Evolutionary conservation across 2,329 filamentous ascomycete genomes (phyloP), one percentile per base, ranked within the genome.

Genomic region (Plenodomus lindquistii): DNA sequence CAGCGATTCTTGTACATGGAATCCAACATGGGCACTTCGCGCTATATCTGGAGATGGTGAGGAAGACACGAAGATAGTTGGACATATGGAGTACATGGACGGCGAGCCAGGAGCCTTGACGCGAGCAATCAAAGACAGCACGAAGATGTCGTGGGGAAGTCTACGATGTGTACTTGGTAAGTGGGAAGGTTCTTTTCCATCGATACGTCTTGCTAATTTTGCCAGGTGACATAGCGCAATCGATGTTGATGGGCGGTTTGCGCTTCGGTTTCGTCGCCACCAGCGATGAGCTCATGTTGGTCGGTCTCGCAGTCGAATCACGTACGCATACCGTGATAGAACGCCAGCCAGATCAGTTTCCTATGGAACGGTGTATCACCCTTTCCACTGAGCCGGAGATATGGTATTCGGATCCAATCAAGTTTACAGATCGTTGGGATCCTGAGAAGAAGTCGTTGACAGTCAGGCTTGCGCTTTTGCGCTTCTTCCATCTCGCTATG

Each of bases 221-320:
- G 3, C n/a, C 17, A 63, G 60, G 60, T 15, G 50, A 61, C 8
- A 44, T 62, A 1, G 52, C 49, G 4, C 54, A 55, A 18, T 57
- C 48, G 48, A 63, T 63, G 60, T 40, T 60, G 15, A 45, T 53
- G 43, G 47, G 36, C n/a, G 40, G 51, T n/a, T 52, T 49, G 2
- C 42, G 44, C 37, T 58, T 56, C 34, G 54, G 48, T 13, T 63
- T 63, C 38, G 31, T 63, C 10, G 36, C 51, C 37, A 58, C 48
- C 45, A 48, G 52, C 41, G 50, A 60, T 21, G 57, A 62, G 34
- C 50, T 60, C 22, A 58, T 60, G 21, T 62, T 60, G 24, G 44
- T 63, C 17, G 40, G 37, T 22, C 44, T 57, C 20, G 48, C 47
- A 2, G 27, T 56, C 35, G 15, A 40, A 2, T 35, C 42, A 7